Base-by-base conservation (phyloP, 2,329 filamentous ascomycete genomes). In the Mycogone perniciosa region DNA sequence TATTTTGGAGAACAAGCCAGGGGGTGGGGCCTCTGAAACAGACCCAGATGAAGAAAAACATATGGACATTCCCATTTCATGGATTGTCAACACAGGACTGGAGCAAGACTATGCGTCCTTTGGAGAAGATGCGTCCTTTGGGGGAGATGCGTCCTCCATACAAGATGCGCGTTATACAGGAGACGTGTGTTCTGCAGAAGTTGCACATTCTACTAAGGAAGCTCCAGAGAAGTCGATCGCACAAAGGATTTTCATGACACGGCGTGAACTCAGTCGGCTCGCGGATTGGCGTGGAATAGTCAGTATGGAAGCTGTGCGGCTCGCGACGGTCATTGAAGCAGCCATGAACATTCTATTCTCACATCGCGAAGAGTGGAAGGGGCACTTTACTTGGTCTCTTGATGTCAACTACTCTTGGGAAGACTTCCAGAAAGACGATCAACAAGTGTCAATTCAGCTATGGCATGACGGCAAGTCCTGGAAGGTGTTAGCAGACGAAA, bases 291-390 rank as follows among this genome's bases (percentile, higher is more conserved):
- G 31, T 5, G 41, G 44, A 3, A 7, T 10, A 8, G 13, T 29
- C 8, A 2, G 48, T 8, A 35, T 27, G 8, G 51, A 53, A 20
- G 53, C 57, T 4, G 13, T 57, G 5, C 2, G 13, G 26, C 44
- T 60, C 8, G 46, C 54, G 27, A 46, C 48, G 11, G 52, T 60
- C 1, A 61, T 63, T 31, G 58, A 62, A 46, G 1, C 26, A 7
- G 39, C 29, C 20, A 46, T 41, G 1, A 6, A 39, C 9, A 20
- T 27, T 9, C 27, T 51, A 4, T 33, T 51, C 2, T 5, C 5
- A 35, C n/a, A n/a, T n/a, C n/a, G n/a, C n/a, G n/a, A n/a, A n/a
- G n/a, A n/a, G n/a, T n/a, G n/a, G n/a, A n/a, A n/a, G n/a, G n/a
- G n/a, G n/a, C n/a, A n/a, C n/a, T n/a, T n/a, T 11, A 7, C 11